phyloP scores from a whole-genome alignment of 1,284 basidiomycete genomes.

The Irpex sp. region DNA sequence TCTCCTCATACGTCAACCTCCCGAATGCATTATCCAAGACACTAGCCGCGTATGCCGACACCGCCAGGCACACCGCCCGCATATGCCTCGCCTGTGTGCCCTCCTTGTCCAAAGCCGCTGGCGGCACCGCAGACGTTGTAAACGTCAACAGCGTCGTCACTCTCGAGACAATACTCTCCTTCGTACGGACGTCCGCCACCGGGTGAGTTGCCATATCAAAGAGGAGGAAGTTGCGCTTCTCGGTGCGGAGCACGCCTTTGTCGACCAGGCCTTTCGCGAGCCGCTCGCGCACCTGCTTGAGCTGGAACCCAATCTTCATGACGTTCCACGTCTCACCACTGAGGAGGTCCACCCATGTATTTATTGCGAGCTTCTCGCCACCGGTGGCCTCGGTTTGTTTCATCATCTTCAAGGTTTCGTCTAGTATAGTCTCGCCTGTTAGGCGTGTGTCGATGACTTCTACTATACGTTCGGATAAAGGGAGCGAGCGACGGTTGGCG shows the following conservation, averaged over 20 bases:
- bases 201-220: constrained; percentile 99
- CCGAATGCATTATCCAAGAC: constrained; percentile 94
- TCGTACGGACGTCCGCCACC: constrained; percentile 86
- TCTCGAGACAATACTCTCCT: constrained; percentile 80
- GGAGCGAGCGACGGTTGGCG: constrained; percentile 72
- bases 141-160: constrained; percentile 77
- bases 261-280: constrained; percentile 97
- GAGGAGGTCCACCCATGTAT: constrained; percentile 90
- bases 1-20: constrained; percentile 82
- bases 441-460: constrained; percentile 89
- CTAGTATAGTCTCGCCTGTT: constrained; percentile 93
- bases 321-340: constrained; percentile 98
- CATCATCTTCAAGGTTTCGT: constrained; percentile 96
- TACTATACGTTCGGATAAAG: constrained; percentile 80
- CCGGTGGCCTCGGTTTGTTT: constrained; percentile 50
- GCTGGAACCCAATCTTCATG: constrained; percentile 96
- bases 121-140: constrained; percentile 78
- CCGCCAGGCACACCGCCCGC: constrained; percentile 82
- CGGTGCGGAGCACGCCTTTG: constrained; percentile 95
- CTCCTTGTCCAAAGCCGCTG: constrained; percentile 69
- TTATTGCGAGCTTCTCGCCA: constrained; percentile 80
- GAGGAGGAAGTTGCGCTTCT: constrained; percentile 95
- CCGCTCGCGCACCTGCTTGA: constrained; percentile 95
- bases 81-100: constrained; percentile 76
- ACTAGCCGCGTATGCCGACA: constrained; percentile 87